Conservation (phyloP, 2,329 filamentous ascomycete species). For the Fusarium pseudograminearum region DNA sequence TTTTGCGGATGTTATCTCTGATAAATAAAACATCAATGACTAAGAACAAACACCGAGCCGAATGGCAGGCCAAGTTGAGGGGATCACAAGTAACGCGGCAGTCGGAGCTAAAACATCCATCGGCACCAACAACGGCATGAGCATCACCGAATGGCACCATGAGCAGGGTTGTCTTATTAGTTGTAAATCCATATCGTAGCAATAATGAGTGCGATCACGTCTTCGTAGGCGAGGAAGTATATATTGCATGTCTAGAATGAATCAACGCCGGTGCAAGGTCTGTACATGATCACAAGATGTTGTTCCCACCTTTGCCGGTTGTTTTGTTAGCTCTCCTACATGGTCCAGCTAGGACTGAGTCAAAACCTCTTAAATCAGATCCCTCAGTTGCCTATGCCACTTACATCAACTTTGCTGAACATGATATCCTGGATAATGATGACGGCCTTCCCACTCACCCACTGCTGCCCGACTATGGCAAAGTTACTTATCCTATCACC, state of each 20-base stretch:
- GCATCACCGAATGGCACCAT: not conserved
- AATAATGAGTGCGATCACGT: not conserved
- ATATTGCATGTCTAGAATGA: not conserved
- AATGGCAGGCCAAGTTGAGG: not conserved
- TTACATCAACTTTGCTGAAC: not conserved
- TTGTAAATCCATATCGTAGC: not conserved
- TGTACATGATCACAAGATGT: not conserved
- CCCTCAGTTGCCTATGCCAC: not conserved
- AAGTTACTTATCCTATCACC: not conserved
- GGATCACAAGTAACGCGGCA: not conserved
- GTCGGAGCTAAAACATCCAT: not conserved
- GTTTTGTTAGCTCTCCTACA: not conserved
- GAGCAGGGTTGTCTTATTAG: no score
- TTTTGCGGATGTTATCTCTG: fast-evolving
- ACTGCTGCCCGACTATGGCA: not conserved
- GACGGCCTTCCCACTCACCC: not conserved
- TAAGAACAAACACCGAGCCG: not conserved
- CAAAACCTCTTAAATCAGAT: not conserved
- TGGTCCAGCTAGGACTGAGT: not conserved
- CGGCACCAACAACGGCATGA: not conserved
- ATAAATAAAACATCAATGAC: no score
- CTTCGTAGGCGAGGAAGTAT: not conserved
- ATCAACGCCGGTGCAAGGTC: no score
- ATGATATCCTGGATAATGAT: not conserved
- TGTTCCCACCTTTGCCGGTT: not conserved